phyloP scores from a whole-genome alignment of 495 filamentous ascomycete genomes.

The Chaetomidium leptoderma region DNA sequence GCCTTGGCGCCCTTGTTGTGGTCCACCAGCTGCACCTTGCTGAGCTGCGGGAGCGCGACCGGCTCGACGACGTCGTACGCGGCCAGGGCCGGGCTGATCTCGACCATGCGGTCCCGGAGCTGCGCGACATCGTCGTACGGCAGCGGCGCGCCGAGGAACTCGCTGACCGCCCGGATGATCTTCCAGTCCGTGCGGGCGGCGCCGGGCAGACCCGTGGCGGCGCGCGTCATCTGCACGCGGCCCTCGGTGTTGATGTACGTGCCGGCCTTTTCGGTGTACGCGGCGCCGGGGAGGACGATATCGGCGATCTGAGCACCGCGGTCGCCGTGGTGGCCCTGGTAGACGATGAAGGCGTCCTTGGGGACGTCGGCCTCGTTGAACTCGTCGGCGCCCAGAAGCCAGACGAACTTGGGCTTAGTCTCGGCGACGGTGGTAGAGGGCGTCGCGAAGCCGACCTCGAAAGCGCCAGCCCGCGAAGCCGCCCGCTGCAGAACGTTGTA shows the following conservation, averaged over 20 bases:
- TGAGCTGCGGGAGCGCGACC: conserved; percentile 61
- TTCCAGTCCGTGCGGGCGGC: conserved; percentile 97
- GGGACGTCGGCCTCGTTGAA: conserved; percentile 74
- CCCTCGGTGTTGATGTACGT: conserved; percentile 98
- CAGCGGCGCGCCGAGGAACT: conserved; percentile 81
- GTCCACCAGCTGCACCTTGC: conserved; percentile 89
- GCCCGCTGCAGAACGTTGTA: conserved; percentile 94
- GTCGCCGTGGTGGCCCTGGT: conserved; percentile 98
- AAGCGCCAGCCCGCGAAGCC: conserved; percentile 86
- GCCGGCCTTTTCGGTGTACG: conserved; percentile 95
- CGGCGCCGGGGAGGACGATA: conserved; percentile 86
- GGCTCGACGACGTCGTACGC: conserved; percentile 88
- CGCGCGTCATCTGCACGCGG: conserved; percentile 85
- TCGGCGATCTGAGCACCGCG: conserved; percentile 87
- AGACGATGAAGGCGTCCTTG: conserved; percentile 91
- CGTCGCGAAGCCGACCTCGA: conserved; percentile 88
- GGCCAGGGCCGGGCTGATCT: conserved; percentile 83
- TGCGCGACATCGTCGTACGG: conserved; percentile 89
- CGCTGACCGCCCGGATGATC: conserved; percentile 85
- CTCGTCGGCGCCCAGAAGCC: conserved; percentile 95
- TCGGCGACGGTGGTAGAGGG: conserved; percentile 72
- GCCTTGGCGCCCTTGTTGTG: conserved; percentile 82
- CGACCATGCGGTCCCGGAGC: conserved; percentile 87
- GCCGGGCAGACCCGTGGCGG: conserved; percentile 78
- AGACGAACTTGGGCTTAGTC: conserved; percentile 87